A percentile compares a stretch with the other conserved stretches of the same genome.
These are phyloP conservation scores for Candida ponderosae DNA, from an alignment of 805 yeast species.

Conservation along the genomic window DNA sequence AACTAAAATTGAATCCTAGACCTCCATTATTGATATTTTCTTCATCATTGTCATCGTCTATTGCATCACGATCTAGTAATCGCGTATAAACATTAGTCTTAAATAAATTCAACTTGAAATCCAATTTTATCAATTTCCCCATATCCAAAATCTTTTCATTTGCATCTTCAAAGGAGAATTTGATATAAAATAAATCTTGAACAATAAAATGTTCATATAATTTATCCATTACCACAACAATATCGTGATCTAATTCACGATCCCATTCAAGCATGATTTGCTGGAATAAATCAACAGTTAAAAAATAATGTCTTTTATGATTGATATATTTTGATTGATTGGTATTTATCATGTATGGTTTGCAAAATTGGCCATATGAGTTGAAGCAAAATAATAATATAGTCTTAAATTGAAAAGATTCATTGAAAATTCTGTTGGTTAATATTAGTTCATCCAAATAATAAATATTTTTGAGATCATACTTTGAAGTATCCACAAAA, in stretches of 20 bases:
- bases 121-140: not conserved
- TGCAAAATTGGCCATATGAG: not conserved
- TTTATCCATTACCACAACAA: conserved; percentile 24
- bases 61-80: not conserved
- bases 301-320: not conserved
- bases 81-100: not conserved
- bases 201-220: conserved; percentile 29
- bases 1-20: conserved; percentile 13
- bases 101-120: not conserved
- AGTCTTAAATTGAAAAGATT: not conserved
- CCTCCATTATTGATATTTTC: conserved; percentile 24
- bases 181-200: conserved; percentile 20
- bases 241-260: conserved; percentile 3
- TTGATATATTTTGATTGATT: conserved; percentile 7
- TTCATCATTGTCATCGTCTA: not conserved
- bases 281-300: conserved; percentile 17
- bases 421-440: conserved; percentile 1
- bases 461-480: not conserved
- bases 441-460: conserved; percentile 2
- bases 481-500: conserved; percentile 4
- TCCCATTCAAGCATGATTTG: conserved; percentile 12
- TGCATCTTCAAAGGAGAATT: conserved; percentile 6
- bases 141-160: conserved; percentile 1
- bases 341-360: conserved; percentile 5
- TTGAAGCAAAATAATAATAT: not conserved